Evolutionary conservation across 2,329 filamentous ascomycete genomes (phyloP), one percentile per base, ranked within the genome.

Genomic region (Fusarium brevicatenulatum): DNA sequence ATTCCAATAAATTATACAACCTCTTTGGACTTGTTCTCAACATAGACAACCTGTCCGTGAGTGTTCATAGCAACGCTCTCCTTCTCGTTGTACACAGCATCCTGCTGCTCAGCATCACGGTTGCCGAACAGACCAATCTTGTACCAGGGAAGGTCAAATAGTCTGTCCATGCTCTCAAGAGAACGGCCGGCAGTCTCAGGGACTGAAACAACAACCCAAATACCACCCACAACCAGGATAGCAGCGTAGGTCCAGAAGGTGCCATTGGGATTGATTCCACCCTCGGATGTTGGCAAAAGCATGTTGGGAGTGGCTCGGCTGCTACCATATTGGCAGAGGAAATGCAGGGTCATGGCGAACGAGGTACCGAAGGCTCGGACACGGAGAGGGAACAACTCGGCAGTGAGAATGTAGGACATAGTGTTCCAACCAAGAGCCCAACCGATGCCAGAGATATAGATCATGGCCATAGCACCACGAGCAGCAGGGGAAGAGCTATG

Each of bases 361-460:
- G 64, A 66, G 7, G 64, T 66, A 2, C 43, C 67, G 1, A 71
- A 70, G 4, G 68, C 68, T 28, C 67, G 62, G 21, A 71, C 53
- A 9, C 62, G 67, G 10, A 71, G 68, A 10, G 68, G 68, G 40
- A 70, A 71, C 7, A 71, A 40, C 42, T 71, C 68, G 6, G 67
- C 68, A 2, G 67, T 70, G 1, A 74, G 72, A 7, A 74, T 63
- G 37, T 74, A 74, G 8, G 68, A 73, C 43, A 74, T 54, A 0
- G 71, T 74, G 32, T 69, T 74, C 37, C 72, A 55, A 10, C 72
- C 72, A 19, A 74, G 64, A 9, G 72, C 68, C 71, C 68, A 74
- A 1, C 72, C 68, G 15, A 74, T 61, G 5, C 71, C 72, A 11
- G 72, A 67, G 10, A 74, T 44, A 15, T 72, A 74, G 12, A 74